Conservation (phyloP, 1,284 basidiomycete species). For the Vanrija sp. region DNA sequence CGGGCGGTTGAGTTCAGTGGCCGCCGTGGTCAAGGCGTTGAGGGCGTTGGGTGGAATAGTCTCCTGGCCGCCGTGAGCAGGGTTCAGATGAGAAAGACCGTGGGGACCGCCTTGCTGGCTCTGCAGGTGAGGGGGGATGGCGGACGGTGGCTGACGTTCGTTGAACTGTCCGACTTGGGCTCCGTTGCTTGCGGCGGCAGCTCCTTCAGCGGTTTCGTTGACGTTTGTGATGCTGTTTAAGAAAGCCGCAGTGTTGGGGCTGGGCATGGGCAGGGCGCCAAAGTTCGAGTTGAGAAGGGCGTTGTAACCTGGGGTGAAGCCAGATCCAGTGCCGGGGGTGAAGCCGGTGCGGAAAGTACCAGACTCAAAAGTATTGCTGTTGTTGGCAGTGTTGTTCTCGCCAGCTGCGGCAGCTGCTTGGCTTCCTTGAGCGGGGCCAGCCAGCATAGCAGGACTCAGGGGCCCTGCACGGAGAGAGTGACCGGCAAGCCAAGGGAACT, state of each 20-base stretch:
- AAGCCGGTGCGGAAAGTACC: slow-evolving; percentile 60
- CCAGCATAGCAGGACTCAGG: slow-evolving; percentile 90
- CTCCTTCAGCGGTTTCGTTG: slow-evolving; percentile 35
- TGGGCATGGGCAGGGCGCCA: slow-evolving; percentile 62
- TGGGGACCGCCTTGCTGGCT: slow-evolving; percentile 23
- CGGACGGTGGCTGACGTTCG: slow-evolving; percentile 26
- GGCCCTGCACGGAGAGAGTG: slow-evolving; percentile 81
- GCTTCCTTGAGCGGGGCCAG: slow-evolving; percentile 58
- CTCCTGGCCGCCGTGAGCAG: slow-evolving; percentile 42
- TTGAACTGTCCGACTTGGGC: background rate
- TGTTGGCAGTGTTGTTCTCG: background rate
- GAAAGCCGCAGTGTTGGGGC: slow-evolving; percentile 88
- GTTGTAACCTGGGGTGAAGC: slow-evolving; percentile 66
- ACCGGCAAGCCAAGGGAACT: slow-evolving; percentile 65
- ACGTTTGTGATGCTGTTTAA: slow-evolving; percentile 82
- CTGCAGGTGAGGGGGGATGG: slow-evolving; percentile 14
- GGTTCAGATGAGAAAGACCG: slow-evolving; percentile 30
- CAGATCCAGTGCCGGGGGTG: slow-evolving; percentile 66
- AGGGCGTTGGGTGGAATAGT: slow-evolving; percentile 91
- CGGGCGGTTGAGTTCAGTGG: slow-evolving; percentile 50
- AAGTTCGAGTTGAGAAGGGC: slow-evolving; percentile 43
- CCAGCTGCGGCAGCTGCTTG: slow-evolving; percentile 4
- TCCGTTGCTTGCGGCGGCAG: slow-evolving; percentile 1
- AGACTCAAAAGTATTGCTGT: slow-evolving; percentile 61
- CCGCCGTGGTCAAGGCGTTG: slow-evolving; percentile 66